Percentiles rank a stretch among this genome's conserved stretches.
phyloP scores from a whole-genome alignment of 208 protist species.

The Spongospora subterranea region DNA sequence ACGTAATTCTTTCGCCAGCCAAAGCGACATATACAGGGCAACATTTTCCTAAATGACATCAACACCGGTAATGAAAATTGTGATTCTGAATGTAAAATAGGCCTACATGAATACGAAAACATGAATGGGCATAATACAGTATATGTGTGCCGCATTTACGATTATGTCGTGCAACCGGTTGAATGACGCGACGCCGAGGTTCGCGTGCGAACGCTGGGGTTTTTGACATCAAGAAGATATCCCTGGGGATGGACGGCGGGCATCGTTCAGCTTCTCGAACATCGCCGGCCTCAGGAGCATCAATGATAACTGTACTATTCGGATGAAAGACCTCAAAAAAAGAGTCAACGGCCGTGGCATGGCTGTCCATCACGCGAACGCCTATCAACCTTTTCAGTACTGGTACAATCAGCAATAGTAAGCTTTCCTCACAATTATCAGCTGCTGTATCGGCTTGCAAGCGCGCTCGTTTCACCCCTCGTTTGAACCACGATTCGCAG shows the following conservation, averaged over 20 bases:
- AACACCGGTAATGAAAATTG: too few species aligned
- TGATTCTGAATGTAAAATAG: too few species aligned
- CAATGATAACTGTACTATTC: not conserved
- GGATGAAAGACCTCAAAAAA: not conserved
- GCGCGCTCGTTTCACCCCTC: not conserved
- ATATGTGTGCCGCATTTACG: not conserved
- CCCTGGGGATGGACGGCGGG: not conserved
- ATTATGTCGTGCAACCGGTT: not conserved
- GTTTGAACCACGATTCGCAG: not conserved
- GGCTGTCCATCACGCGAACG: not conserved
- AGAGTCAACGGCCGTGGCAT: not conserved
- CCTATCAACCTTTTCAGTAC: not conserved
- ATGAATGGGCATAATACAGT: not conserved
- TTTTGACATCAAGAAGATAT: not conserved
- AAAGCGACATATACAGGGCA: not conserved
- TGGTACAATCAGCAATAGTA: not conserved
- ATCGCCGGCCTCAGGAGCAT: not conserved
- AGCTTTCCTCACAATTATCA: not conserved
- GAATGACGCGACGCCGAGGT: not conserved
- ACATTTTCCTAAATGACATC: too few species aligned
- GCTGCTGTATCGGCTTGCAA: not conserved
- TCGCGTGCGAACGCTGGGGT: not conserved
- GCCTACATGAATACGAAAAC: not conserved
- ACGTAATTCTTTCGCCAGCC: not conserved
- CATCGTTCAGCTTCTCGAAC: not conserved